Base-by-base conservation (phyloP, 2,329 filamentous ascomycete genomes). In the Microcyclospora pomicola region DNA sequence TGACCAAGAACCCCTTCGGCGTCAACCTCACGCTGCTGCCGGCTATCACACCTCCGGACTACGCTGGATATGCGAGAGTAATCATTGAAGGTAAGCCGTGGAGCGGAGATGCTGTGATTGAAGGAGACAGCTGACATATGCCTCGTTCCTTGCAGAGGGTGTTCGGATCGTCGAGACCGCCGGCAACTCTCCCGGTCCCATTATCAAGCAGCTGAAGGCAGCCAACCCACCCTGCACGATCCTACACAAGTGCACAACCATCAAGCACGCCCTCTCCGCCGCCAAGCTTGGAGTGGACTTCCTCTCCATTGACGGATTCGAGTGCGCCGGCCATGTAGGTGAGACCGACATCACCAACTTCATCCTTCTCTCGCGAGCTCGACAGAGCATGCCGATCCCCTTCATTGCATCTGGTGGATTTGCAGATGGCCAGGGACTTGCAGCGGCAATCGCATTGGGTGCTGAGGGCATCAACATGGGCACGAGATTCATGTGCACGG, bases 381-480 rank as follows among this genome's bases (percentile, higher is more conserved):
- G 91, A 11, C 91, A 96, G 65, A 72, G 77, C 1, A 74, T 98
- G 29, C 73, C 72, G 28, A 75, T 92, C 9, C 91, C 91, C 1
- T 98, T 96, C 60, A 94, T 98, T 56, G 91, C 91, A 1, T 92
- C 82, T 2, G 91, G 91, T 40, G 91, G 91, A 2, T 96, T 98
- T 56, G 88, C 86, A 10, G 91, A 98, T 59, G 91, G 91, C 0
- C 76, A 93, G 53, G 91, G 91, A 3, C 72, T 98, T 14, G 91
- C 91, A 1, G 91, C 88, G 2, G 91, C 91, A 6, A 68, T 98
- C 50, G 80, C 80, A 31, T 72, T 98, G 10, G 91, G 91, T 28
- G 91, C 91, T 0, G 83, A 84, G 59, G 91, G 91, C 45, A 79
- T 96, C 65, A 98, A 98, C 65, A 98, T 98, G 91, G 91, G 91